Conservation (phyloP, 1,284 basidiomycete genomes). For the Exobasidium rhododendri region DNA sequence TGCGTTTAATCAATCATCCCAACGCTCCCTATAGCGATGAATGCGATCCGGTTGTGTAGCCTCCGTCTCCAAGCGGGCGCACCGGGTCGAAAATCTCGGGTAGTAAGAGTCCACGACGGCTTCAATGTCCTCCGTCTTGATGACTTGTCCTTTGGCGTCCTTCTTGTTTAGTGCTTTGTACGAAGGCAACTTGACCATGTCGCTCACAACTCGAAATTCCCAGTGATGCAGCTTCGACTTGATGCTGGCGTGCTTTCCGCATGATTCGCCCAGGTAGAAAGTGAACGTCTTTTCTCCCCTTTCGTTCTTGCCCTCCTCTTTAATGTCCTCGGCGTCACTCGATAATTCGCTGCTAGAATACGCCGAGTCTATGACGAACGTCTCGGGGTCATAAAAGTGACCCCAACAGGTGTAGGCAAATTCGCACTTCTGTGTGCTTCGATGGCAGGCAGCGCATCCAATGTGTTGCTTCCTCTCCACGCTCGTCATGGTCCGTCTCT, state of each 20-base stretch:
- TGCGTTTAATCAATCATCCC: no score
- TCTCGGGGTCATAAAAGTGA: constrained; percentile 25
- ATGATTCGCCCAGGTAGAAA: constrained; percentile 26
- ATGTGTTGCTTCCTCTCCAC: constrained; percentile 21
- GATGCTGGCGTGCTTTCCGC: constrained; percentile 23
- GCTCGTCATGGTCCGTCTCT: constrained; percentile 19
- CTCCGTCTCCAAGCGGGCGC: not conserved
- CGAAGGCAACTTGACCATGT: constrained; percentile 19
- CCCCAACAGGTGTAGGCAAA: constrained; percentile 21
- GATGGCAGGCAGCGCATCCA: constrained; percentile 31
- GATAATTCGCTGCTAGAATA: constrained; percentile 10
- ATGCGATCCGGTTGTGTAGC: constrained; percentile 20
- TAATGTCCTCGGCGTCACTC: constrained; percentile 17
- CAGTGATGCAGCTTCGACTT: constrained; percentile 32
- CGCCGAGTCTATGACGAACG: constrained; percentile 6
- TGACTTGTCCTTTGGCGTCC: constrained; percentile 16
- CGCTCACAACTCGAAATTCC: constrained; percentile 31
- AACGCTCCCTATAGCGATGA: constrained; percentile 15
- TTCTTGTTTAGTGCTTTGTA: constrained; percentile 18
- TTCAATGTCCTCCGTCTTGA: not conserved
- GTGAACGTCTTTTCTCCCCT: constrained; percentile 10
- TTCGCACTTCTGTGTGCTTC: constrained; percentile 22
- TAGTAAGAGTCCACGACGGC: not conserved
- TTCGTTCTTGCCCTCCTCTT: constrained; percentile 18
- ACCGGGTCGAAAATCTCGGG: not conserved